Base-by-base conservation (phyloP, 2,329 filamentous ascomycete species). In the Allantophomopsis cytisporea region DNA sequence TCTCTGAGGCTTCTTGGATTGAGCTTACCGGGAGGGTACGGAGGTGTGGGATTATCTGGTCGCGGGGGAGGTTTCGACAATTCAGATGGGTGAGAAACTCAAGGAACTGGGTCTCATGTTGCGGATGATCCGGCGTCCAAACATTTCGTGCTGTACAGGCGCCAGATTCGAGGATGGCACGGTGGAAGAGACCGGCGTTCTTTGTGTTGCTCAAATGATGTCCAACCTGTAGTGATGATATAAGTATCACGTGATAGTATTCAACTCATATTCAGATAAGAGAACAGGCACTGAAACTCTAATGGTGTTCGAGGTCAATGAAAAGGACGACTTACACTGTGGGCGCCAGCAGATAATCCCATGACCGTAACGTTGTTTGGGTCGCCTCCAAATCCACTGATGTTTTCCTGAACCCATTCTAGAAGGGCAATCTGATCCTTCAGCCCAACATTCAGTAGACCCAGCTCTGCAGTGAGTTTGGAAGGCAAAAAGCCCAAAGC, bases 401-500 rank as follows among this genome's bases (percentile, higher is more conserved):
- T 71, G 54, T 80, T 80, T 18, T 67, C 60, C 44, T 64, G 61
- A 18, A 81, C 67, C 78, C 77, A 83, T 41, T 64, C 57, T 16
- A 82, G 60, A 11, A 73, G 62, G 12, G 68, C 50, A 43, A 68
- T 63, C 56, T 82, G 76, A 50, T 83, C 79, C 45, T 66, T 64
- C 43, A 83, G 57, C 1, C 80, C 80, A 15, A 79, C 55, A 48
- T 85, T 86, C 39, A 79, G 59, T 31, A 71, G 47, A 0, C 73
- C 76, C 38, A 67, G 67, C 28, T 65, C 65, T 12, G 65, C 61
- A 21, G 71, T 62, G 39, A 69, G 44, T 11, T 57, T 56, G 13
- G 68, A 76, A 15, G 71, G 67, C 37, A 83, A 56, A 57, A 87
- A 86, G 1, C 82, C 82, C 50, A 84, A 60, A 2, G 71, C 68